Conservation (phyloP, 1,139 yeast genomes). For the Pichia sp. region DNA sequence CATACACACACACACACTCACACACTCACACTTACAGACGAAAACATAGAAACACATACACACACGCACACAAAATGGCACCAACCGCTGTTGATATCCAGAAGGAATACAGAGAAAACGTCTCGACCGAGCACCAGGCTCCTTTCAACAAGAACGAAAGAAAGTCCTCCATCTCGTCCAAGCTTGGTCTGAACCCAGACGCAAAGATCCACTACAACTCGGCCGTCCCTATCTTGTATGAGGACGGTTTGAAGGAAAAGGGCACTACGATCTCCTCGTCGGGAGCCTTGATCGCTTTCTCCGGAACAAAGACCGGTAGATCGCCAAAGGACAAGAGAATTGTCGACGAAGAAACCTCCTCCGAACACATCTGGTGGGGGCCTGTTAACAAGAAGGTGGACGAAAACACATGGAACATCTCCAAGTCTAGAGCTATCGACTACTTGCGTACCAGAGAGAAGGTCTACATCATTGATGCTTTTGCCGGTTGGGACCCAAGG, state of each 20-base stretch:
- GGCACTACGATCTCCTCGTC: constrained; percentile 91
- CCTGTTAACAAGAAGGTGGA: constrained; percentile 96
- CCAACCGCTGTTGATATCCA: constrained; percentile 36
- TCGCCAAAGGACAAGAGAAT: constrained; percentile 98
- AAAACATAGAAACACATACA: not conserved
- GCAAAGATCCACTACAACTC: constrained; percentile 76
- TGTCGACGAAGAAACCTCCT: constrained; percentile 87
- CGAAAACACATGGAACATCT: constrained; percentile 92
- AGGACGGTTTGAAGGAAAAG: constrained; percentile 86
- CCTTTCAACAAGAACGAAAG: constrained; percentile 26
- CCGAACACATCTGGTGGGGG: constrained; percentile 96
- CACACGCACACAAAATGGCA: constrained; percentile 27
- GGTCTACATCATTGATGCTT: constrained; percentile 93
- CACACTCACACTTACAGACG: too few species aligned
- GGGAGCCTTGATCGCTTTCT: constrained; percentile 94
- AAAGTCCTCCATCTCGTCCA: constrained; percentile 30
- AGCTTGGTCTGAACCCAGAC: constrained; percentile 42
- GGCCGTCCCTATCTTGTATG: constrained; percentile 88
- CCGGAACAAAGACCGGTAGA: constrained; percentile 96
- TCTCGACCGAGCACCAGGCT: constrained; percentile 23
- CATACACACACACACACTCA: too few species aligned
- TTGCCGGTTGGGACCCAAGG: constrained; percentile 98
- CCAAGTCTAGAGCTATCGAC: constrained; percentile 95
- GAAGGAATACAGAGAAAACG: constrained; percentile 28
- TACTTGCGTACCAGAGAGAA: constrained; percentile 94